Conservation (phyloP, 495 filamentous ascomycete genomes). For the Neurospora tetrasperma region DNA sequence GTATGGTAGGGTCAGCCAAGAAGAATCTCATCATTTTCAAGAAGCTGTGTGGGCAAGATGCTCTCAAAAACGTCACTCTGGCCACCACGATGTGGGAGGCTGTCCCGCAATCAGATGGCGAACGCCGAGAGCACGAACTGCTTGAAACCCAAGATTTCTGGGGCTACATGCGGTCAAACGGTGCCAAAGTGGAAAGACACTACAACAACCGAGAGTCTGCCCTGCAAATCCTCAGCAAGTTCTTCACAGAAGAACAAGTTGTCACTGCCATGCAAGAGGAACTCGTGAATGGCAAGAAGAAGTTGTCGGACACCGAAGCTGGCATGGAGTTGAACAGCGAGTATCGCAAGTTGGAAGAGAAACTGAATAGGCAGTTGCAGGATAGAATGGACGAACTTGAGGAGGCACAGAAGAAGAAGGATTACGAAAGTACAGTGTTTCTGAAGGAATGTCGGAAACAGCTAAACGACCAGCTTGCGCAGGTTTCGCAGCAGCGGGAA, state of each 20-base stretch:
- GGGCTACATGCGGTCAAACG: conserved; percentile 23
- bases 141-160: conserved; percentile 27
- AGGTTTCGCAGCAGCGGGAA: background rate
- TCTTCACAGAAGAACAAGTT: background rate
- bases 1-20: conserved; percentile 29
- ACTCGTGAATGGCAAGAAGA: background rate
- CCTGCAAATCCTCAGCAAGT: background rate
- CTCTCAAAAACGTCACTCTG: conserved; percentile 30
- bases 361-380: background rate
- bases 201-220: conserved; percentile 20
- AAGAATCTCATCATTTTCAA: conserved; percentile 36
- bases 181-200: conserved; percentile 17
- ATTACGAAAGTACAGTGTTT: background rate
- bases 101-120: conserved; percentile 12
- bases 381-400: background rate
- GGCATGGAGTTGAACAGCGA: background rate
- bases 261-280: background rate
- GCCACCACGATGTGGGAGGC: conserved; percentile 37
- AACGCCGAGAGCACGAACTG: conserved; percentile 28
- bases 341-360: background rate
- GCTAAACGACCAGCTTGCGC: background rate
- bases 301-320: background rate
- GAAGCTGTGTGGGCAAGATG: conserved; percentile 30
- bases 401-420: background rate
- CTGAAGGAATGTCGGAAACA: background rate